Base-by-base conservation (phyloP, 352 stramenopile species). In the Phytophthora palmivora region DNA sequence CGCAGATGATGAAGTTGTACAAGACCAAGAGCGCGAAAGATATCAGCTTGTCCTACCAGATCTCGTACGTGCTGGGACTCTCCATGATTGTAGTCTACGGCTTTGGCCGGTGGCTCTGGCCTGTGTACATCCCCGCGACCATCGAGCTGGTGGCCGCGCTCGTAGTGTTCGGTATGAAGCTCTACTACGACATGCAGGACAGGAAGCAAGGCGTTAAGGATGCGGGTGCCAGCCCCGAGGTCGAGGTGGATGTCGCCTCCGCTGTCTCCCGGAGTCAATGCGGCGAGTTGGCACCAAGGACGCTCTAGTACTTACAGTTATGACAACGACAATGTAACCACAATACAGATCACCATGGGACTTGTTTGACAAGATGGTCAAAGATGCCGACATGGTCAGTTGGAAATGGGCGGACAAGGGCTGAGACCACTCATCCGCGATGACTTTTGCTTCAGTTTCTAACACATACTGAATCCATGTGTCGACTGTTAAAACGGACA, bases 1-100 rank as follows among this genome's bases (percentile, higher is more conserved):
- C 74, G 34, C 74, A 87, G 51, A 68, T 79, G 43, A 38, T 59
- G 61, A 87, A 84, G 52, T 48, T 84, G 28, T 83, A 79, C 54
- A 62, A 64, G 49, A 82, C 72, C 61, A 87, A 87, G 61, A 84
- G 72, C 61, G 78, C 78, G 28, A 73, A 69, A 37, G 72, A 87
- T 55, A 76, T 82, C 45, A 83, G 72, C 44, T 62, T 77, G 28
- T 62, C 61, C 34, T 83, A 83, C 61, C 67, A 81, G 43, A 49
- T 69, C 39, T 49, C 77, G 54, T 87, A 81, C 54, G 54, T 78
- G 36, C 24, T 67, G n/a, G 79, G 79, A 1, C 59, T 79, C 21
- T 38, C 52, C 33, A 61, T 84, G 45, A 71, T 82, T 30, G 48
- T 79, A 14, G 61, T 63, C 38, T 85, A 88, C 60, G 76, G 74